Evolutionary conservation across 768 basidiomycete genomes (phyloP), one percentile per base, ranked within the genome.

Genomic region (Plicaturopsis crispa): DNA sequence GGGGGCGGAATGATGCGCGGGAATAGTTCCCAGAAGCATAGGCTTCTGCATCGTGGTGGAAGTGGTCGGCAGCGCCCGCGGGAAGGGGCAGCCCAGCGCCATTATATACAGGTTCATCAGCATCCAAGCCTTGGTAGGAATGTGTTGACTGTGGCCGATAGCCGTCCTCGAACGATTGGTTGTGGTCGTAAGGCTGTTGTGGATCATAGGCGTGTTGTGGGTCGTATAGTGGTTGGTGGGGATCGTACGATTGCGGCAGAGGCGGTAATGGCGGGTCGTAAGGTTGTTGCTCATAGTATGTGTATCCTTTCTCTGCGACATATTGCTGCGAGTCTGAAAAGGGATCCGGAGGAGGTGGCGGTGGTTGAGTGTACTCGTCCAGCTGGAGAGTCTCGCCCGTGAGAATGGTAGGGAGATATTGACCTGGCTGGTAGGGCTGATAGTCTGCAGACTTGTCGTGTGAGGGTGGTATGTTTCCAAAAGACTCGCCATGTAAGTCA

Each of bases 321-420:
- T 28, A 28, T 49, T 48, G 48, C 46, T 53, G 37, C 57, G 46
- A 32, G 38, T 52, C 55, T 2, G 46, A 40, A 39, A 53, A 51
- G 10, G 58, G 52, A 39, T 64, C 62, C 36, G 55, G 61, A 16
- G 57, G 56, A 31, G 51, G 38, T n/a, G 52, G 50, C 12, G 43
- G 44, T 26, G 56, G 48, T 26, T 51, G 37, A 6, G 35, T 39
- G 14, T 44, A n/a, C 13, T 62, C 62, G 4, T 71, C 69, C 6
- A 78, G 51, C 35, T 79, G 69, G 14, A 80, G 62, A 0, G 78
- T 79, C 54, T 81, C 78, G 23, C 79, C 79, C 5, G 79, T 80
- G 38, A 73, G 62, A 31, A 81, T 80, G 0, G 79, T 78, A 23
- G 65, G 72, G 12, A 81, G 60, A 36, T 66, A 66, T 49, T 80